A percentile compares a stretch with the other conserved stretches of the same genome.
Evolutionary conservation across 2,329 filamentous ascomycete genomes (phyloP).

Genomic region (Colletotrichum neosansevieriae): DNA sequence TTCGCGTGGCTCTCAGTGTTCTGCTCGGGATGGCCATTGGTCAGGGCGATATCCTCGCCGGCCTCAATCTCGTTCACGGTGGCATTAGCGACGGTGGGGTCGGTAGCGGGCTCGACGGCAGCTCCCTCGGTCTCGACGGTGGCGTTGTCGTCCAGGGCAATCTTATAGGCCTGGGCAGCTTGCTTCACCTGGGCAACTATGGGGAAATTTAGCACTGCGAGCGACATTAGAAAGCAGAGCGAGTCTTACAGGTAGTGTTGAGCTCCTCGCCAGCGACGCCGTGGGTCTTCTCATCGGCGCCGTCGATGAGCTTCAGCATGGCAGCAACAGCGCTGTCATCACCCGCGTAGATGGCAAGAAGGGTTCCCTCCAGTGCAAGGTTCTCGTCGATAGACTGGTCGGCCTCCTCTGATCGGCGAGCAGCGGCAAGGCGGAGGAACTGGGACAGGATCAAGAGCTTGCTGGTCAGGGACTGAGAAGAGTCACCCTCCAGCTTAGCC

Average conservation of each 20-base stretch:
- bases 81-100: conserved; percentile 76
- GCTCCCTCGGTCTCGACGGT: conserved; percentile 40
- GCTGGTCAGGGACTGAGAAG: conserved; percentile 69
- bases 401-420: conserved; percentile 77
- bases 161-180: conserved; percentile 70
- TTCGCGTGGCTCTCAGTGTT: conserved; percentile 59
- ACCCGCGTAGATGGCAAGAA: conserved; percentile 83
- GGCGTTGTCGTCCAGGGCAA: conserved; percentile 49
- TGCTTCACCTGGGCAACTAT: conserved; percentile 56
- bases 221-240: background rate
- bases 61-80: conserved; percentile 75
- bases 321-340: conserved; percentile 80
- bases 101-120: conserved; percentile 58
- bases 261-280: conserved; percentile 75
- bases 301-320: conserved; percentile 82
- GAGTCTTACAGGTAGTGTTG: conserved; percentile 76
- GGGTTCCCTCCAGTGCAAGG: conserved; percentile 82
- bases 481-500: conserved; percentile 64
- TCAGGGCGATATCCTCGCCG: conserved; percentile 54
- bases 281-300: conserved; percentile 73
- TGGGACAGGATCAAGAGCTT: conserved; percentile 80
- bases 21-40: conserved; percentile 59
- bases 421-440: conserved; percentile 83
- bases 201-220: conserved; percentile 42
- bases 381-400: conserved; percentile 77